phyloP scores from a whole-genome alignment of 164 flowering plant species.

The Kingdonia uniflora region DNA sequence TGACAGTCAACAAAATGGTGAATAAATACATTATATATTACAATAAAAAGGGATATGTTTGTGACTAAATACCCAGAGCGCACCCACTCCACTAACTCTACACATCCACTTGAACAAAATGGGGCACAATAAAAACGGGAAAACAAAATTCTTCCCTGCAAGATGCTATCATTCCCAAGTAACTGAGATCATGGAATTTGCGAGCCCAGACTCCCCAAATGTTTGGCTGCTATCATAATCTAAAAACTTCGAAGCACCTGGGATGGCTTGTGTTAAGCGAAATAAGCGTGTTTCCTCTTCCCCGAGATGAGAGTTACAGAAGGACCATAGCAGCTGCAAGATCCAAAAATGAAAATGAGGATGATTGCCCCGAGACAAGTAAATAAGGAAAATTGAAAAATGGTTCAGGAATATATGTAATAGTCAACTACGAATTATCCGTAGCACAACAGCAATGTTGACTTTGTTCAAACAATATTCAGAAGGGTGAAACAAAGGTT shows the following conservation, averaged over 20 bases:
- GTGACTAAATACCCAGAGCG: no score
- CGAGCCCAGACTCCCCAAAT: conserved; percentile 71
- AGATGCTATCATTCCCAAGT: conserved; percentile 56
- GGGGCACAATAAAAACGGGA: neutral
- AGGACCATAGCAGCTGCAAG: conserved; percentile 94
- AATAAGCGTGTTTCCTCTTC: conserved; percentile 49
- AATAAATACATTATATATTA: no score
- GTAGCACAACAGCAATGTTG: no score
- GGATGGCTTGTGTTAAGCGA: conserved; percentile 70
- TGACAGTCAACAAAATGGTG: no score
- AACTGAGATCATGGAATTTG: conserved; percentile 80
- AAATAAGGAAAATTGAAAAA: no score
- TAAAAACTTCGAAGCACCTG: conserved; percentile 67
- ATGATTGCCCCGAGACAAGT: no score
- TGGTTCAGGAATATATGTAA: no score
- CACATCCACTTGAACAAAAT: neutral
- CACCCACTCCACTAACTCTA: neutral
- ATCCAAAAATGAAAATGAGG: no score
- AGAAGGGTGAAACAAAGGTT: no score
- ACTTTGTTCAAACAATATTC: no score
- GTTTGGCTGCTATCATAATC: conserved; percentile 49
- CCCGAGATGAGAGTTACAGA: conserved; percentile 52
- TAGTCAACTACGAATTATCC: no score
- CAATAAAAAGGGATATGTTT: no score
- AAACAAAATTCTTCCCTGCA: conserved; percentile 15